phyloP scores from a whole-genome alignment of 2,329 filamentous ascomycete species.

The Sporothrix luriei region DNA sequence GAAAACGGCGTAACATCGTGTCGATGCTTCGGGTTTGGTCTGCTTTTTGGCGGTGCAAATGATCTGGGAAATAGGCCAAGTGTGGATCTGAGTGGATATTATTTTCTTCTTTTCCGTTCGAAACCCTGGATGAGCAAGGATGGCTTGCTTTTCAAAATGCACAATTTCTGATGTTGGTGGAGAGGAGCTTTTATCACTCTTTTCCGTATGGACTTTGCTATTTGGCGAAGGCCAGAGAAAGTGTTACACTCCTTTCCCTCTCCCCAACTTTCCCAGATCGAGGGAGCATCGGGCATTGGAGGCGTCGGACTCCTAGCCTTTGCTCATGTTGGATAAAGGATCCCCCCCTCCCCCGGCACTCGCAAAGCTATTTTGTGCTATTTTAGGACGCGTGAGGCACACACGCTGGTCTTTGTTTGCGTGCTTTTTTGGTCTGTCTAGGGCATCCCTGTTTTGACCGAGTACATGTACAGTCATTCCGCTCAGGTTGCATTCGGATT shows the following conservation, averaged over 20 bases:
- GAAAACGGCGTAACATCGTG: slow-evolving; percentile 28
- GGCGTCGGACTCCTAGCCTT: background rate
- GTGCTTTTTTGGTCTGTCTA: background rate
- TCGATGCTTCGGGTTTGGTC: slow-evolving; percentile 8
- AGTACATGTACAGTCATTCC: background rate
- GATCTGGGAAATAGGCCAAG: background rate
- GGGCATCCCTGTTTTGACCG: background rate
- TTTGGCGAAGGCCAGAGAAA: background rate
- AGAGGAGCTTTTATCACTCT: too few relatives aligned
- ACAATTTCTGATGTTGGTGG: background rate
- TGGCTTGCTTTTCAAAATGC: slow-evolving; percentile 11
- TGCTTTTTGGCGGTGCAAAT: background rate
- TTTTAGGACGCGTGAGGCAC: slow-evolving; percentile 23
- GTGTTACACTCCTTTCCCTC: background rate
- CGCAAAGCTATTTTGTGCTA: slow-evolving; percentile 14
- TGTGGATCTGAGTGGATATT: background rate
- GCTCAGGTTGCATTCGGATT: background rate
- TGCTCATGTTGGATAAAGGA: background rate
- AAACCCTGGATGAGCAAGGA: background rate
- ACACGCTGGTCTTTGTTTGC: background rate
- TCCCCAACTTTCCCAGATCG: background rate
- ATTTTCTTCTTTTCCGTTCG: background rate
- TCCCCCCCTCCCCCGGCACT: background rate
- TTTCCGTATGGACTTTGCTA: background rate
- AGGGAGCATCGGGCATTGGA: slow-evolving; percentile 9